Evolutionary conservation across 2,329 filamentous ascomycete species (phyloP).

Genomic region (Anisogramma anomala): DNA sequence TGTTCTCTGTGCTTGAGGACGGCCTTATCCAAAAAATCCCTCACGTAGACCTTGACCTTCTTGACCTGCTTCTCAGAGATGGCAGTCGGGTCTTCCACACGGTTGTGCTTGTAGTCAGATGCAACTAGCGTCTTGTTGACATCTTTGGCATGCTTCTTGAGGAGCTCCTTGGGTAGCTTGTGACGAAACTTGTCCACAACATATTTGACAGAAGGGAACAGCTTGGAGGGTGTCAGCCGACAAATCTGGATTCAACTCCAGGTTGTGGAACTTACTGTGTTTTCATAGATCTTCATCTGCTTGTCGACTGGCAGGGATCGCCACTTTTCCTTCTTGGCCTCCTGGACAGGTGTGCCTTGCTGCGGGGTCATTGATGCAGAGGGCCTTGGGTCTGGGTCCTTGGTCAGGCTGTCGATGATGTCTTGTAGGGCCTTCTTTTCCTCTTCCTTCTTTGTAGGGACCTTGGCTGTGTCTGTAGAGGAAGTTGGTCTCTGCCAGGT

Average conservation of each 20-base stretch:
- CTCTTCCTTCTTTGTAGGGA: constrained; percentile 49
- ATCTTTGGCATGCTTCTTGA: constrained; percentile 52
- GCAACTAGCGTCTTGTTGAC: constrained; percentile 81
- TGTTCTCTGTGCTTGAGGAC: constrained; percentile 61
- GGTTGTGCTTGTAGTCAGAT: constrained; percentile 80
- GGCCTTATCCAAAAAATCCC: constrained; percentile 78
- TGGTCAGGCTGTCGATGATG: constrained; percentile 75
- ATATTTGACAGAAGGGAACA: constrained; percentile 74
- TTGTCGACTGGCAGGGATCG: constrained; percentile 62
- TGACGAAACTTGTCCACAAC: constrained; percentile 79
- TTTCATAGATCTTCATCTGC: constrained; percentile 90
- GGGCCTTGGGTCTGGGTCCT: constrained; percentile 46
- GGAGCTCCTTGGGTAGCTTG: constrained; percentile 70
- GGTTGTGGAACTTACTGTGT: constrained; percentile 53
- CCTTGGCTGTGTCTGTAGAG: constrained; percentile 55
- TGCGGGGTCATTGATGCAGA: constrained; percentile 54
- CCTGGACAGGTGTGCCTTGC: constrained; percentile 40
- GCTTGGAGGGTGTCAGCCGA: constrained; percentile 31
- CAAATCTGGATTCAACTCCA: neutral
- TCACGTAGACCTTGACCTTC: constrained; percentile 73
- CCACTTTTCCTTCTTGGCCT: constrained; percentile 61
- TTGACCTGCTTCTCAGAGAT: constrained; percentile 68
- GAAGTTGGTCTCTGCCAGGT: constrained; percentile 72
- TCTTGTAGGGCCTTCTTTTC: constrained; percentile 68
- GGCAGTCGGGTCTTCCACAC: constrained; percentile 67